Evolutionary conservation across 768 basidiomycete genomes (phyloP), one percentile per base, ranked within the genome.

Genomic region (Crepidotus variabilis): DNA sequence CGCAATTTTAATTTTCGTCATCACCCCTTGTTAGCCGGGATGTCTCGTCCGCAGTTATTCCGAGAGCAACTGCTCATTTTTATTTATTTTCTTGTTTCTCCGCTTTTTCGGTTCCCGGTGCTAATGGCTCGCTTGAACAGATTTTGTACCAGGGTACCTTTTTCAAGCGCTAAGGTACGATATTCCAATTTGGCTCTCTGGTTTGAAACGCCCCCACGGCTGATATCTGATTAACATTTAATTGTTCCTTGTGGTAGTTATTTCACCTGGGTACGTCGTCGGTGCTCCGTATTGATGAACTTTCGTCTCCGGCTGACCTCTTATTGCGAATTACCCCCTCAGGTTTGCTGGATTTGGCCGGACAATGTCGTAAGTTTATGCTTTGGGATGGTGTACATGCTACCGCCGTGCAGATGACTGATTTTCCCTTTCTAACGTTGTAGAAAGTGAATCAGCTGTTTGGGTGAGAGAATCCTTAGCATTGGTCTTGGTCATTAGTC

Each of bases 131-230:
- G 39, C 13, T 43, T 20, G 3, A 11, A 43, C 39, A 43, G 39
- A 87, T 56, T 55, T 87, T 68, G 66, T 90, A 63, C 88, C 89
- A 0, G 88, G 88, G 2, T 92, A 88, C 67, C 72, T 90, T 57
- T 90, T 90, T 78, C 75, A 78, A 47, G 83, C 78, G 0, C 77
- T 86, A 58, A 78, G 77, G 57, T 83, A 80, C 71, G 85, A 86
- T 72, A 79, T 75, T 5, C 79, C 11, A 43, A 5, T 11, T 20
- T 11, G 14, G 3, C 9, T 36, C 18, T 20, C 18, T 43, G 13
- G 13, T 20, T 16, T 43, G 18, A 20, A 43, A 20, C 39, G 13
- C 39, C 4, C 39, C 13, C 3, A 11, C 11, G 18, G 3, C 18
- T 11, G 18, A 14, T 43, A 43, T 43, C 39, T 28, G 28, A 43